Conservation (phyloP, 2,329 filamentous ascomycete species). For the Lecanoromycetidae sp. region DNA sequence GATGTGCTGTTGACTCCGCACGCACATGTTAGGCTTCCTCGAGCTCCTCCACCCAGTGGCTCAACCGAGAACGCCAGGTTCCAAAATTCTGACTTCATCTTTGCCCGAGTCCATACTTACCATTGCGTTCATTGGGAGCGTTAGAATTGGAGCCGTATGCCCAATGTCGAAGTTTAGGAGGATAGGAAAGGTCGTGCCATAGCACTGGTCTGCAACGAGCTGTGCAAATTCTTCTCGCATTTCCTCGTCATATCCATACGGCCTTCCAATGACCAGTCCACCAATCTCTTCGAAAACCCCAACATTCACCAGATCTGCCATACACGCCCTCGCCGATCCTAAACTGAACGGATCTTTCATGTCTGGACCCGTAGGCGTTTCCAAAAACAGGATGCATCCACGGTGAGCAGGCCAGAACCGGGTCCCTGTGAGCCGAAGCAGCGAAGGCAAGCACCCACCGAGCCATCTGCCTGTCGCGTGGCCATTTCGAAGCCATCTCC, state of each 20-base stretch:
- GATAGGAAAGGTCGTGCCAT: constrained; percentile 24
- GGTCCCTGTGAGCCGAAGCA: constrained; percentile 28
- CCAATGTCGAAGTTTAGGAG: constrained; percentile 34
- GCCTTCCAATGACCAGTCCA: constrained; percentile 33
- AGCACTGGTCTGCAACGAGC: not conserved
- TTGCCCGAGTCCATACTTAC: constrained; percentile 30
- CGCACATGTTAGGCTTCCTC: no score
- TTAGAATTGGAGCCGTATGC: constrained; percentile 33
- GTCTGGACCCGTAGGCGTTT: not conserved
- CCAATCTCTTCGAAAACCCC: constrained; percentile 33
- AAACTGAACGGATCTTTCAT: constrained; percentile 18
- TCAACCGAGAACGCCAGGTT: constrained; percentile 9
- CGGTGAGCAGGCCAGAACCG: constrained; percentile 29
- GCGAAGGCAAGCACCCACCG: constrained; percentile 33
- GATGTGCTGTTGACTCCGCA: no score
- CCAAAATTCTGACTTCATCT: constrained; percentile 27
- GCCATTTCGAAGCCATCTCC: constrained; percentile 2
- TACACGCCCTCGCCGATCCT: constrained; percentile 29
- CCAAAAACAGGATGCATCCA: constrained; percentile 26
- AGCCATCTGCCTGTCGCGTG: constrained; percentile 21
- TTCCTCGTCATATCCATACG: constrained; percentile 31
- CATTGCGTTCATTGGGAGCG: constrained; percentile 25
- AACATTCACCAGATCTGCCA: constrained; percentile 33
- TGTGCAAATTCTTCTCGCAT: constrained; percentile 23
- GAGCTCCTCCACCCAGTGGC: no score